These are phyloP conservation scores for Colletotrichum salicis DNA, from an alignment of 2,329 filamentous ascomycete genomes.

Conservation along the genomic window DNA sequence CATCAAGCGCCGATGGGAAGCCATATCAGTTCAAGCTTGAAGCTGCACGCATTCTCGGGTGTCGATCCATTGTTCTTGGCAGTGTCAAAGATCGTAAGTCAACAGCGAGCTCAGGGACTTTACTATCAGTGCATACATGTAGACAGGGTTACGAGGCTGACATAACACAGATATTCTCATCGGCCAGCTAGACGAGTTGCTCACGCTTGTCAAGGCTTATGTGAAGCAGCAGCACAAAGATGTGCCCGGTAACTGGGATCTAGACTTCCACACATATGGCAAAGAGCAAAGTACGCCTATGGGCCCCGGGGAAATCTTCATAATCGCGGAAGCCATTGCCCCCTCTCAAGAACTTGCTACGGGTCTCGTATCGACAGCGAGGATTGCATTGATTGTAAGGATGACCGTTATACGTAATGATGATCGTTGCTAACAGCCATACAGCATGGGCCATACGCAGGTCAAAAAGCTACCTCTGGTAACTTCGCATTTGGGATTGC, in stretches of 20 bases:
- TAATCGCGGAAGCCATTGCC: slow-evolving; percentile 60
- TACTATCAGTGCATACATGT: too few species aligned
- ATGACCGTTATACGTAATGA: too few species aligned
- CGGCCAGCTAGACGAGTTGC: slow-evolving; percentile 49
- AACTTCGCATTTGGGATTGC: slow-evolving; percentile 56
- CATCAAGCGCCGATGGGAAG: not conserved
- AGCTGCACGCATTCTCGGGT: slow-evolving; percentile 54
- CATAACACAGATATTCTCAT: slow-evolving; percentile 43
- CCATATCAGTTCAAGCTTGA: slow-evolving; percentile 62
- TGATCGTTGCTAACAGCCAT: not conserved
- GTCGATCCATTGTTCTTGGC: slow-evolving; percentile 58
- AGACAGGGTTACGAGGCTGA: not conserved
- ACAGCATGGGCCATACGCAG: slow-evolving; percentile 57
- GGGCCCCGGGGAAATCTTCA: slow-evolving; percentile 52
- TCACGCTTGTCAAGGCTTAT: slow-evolving; percentile 41
- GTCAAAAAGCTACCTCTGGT: slow-evolving; percentile 62
- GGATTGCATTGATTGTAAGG: slow-evolving; percentile 42
- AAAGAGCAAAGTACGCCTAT: slow-evolving; percentile 40
- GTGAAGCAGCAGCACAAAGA: slow-evolving; percentile 37
- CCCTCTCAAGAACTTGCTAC: slow-evolving; percentile 56
- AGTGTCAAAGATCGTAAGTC: slow-evolving; percentile 36
- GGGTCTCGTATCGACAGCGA: slow-evolving; percentile 43
- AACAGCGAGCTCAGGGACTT: rapidly evolving
- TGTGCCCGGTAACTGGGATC: slow-evolving; percentile 37
- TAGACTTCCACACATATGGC: slow-evolving; percentile 57